phyloP scores from a whole-genome alignment of 768 basidiomycete genomes.

The Pulveroboletus ravenelii region DNA sequence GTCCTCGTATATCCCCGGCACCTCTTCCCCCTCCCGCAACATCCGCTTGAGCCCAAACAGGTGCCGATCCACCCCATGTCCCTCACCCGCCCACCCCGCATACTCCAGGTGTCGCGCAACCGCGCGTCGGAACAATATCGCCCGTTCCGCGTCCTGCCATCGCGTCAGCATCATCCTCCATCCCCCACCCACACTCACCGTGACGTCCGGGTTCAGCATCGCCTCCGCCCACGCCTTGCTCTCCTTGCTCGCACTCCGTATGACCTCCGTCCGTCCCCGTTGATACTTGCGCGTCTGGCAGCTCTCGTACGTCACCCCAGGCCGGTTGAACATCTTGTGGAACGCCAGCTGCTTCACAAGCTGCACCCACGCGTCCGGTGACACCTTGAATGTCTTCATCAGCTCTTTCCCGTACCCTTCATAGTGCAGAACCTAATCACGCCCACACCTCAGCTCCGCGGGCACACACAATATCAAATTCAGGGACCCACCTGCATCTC shows the following conservation, averaged over 20 bases:
- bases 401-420: constrained; percentile 83
- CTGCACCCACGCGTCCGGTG: constrained; percentile 94
- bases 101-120: constrained; percentile 83
- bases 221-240: constrained; percentile 81
- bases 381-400: constrained; percentile 78
- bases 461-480: too few relatives aligned
- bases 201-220: constrained; percentile 62
- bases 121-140: constrained; percentile 68
- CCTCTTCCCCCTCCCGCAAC: constrained; percentile 62
- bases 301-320: constrained; percentile 87
- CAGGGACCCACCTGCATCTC: constrained; percentile 60
- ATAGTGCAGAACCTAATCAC: constrained; percentile 66
- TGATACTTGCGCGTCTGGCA: constrained; percentile 92
- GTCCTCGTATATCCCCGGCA: constrained; percentile 76
- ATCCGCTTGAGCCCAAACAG: constrained; percentile 89
- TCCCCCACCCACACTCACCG: constrained; percentile 34
- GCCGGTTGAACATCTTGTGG: constrained; percentile 73
- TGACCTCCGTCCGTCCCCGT: constrained; percentile 91
- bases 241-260: constrained; percentile 79
- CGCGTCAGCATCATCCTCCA: constrained; percentile 1
- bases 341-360: constrained; percentile 95
- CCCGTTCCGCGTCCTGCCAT: constrained; percentile 50
- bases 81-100: constrained; percentile 87
- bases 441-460: constrained; percentile 7
- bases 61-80: constrained; percentile 92